Evolutionary conservation across 2,329 filamentous ascomycete genomes (phyloP), one percentile per base, ranked within the genome.

Genomic region (Lachnellula subtilissima): DNA sequence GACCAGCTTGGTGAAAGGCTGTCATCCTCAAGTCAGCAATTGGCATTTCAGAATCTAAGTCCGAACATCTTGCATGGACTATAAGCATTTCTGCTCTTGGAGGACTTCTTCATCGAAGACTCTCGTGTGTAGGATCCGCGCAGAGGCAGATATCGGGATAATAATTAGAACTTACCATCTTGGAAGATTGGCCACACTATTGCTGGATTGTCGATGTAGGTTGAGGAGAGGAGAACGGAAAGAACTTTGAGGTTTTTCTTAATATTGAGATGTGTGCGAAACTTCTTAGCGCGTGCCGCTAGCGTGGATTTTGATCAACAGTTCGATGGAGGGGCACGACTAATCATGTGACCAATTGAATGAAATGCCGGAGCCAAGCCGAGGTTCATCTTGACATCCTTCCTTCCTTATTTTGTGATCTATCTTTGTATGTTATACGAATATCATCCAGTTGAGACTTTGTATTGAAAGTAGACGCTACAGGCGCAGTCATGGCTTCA

Each of bases 41-140:
- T 96, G 86, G 85, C 92, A 91, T 92, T 97, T 97, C 92, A 97
- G 92, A 79, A 53, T 68, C 67, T 57, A 71, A 60, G 67, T 89
- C 89, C 92, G 93, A 97, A 97, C 91, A 96, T 91, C 90, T 97
- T 97, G 93, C 91, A 84, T 81, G 80, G 89, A 94, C 63, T 71
- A 58, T 63, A 56, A 48, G 56, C 61, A 65, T 64, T 64, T 64
- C 64, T 62, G 65, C 61, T 61, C 56, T 56, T 64, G 60, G 59
- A 53, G 52, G 63, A 64, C 53, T 54, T 53, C 54, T 57, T 50
- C 46, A 53, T 57, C 50, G 40, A 28, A 14, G 14, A n/a, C 57
- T 46, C 53, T 17, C 53, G 43, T 15, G 19, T 15, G 25, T 25
- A 51, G 39, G 23, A 39, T 45, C 54, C 51, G 46, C 53, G 54